Evolutionary conservation across 2,329 filamentous ascomycete species (phyloP).

Genomic region (Canariomyces notabilis): DNA sequence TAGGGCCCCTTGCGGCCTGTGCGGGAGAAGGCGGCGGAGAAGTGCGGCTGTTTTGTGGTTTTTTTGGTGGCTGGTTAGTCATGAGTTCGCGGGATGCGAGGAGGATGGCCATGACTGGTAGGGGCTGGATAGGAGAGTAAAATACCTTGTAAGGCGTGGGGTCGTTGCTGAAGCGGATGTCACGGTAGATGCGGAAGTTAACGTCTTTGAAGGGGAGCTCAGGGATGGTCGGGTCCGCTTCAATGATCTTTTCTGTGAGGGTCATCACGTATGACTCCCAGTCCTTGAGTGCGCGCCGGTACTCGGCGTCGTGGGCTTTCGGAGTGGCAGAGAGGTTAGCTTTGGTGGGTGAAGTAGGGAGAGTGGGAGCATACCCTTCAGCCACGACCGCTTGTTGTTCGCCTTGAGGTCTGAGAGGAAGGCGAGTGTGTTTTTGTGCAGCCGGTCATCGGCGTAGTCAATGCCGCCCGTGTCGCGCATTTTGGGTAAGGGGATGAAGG

Average conservation of each 20-base stretch:
- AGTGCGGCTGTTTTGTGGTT: slow-evolving; percentile 55
- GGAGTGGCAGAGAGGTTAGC: background rate
- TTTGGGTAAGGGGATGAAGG: slow-evolving; percentile 38
- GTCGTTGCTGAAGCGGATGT: slow-evolving; percentile 78
- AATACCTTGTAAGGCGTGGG: slow-evolving; percentile 80
- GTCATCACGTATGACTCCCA: slow-evolving; percentile 74
- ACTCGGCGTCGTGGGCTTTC: slow-evolving; percentile 73
- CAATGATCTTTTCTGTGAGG: slow-evolving; percentile 64
- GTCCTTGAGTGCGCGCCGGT: slow-evolving; percentile 70
- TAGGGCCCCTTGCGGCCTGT: slow-evolving; percentile 84
- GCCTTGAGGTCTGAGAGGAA: slow-evolving; percentile 56
- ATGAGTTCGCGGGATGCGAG: slow-evolving; percentile 21
- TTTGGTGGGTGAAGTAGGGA: slow-evolving; percentile 3
- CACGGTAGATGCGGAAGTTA: slow-evolving; percentile 81
- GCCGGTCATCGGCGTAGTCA: slow-evolving; percentile 46
- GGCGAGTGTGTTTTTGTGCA: slow-evolving; percentile 54
- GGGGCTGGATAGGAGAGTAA: slow-evolving; percentile 1
- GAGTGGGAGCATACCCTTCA: slow-evolving; percentile 43
- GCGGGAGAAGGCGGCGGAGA: slow-evolving; percentile 80
- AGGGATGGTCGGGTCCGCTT: slow-evolving; percentile 74
- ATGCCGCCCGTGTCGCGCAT: slow-evolving; percentile 38
- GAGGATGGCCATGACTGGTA: background rate
- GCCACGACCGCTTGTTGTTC: slow-evolving; percentile 55
- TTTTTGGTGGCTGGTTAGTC: slow-evolving; percentile 3
- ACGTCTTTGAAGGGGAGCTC: slow-evolving; percentile 83